phyloP scores from a whole-genome alignment of 495 filamentous ascomycete genomes.

The Podospora tetraspora region DNA sequence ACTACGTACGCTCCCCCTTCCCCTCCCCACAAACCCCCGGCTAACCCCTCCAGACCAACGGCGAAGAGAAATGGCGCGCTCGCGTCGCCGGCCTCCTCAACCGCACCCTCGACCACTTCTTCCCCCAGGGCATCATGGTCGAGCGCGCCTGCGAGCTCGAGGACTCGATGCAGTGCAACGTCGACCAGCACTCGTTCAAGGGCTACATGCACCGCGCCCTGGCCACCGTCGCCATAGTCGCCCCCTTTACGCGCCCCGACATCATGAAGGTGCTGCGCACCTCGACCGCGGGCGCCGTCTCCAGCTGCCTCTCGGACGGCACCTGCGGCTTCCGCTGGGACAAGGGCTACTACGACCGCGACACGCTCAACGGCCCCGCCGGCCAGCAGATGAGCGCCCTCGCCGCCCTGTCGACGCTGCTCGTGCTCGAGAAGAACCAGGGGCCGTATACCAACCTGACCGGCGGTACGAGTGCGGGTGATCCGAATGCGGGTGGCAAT shows the following conservation, averaged over 20 bases:
- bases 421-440: conserved; percentile 31
- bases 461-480: conserved; percentile 70
- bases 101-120: conserved; percentile 51
- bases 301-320: conserved; percentile 56
- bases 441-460: conserved; percentile 56
- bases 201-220: conserved; percentile 83
- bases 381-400: conserved; percentile 69
- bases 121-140: conserved; percentile 49
- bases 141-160: conserved; percentile 64
- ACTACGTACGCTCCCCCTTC: conserved; percentile 41
- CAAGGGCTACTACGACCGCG: conserved; percentile 46
- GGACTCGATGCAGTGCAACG: conserved; percentile 50
- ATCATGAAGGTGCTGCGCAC: conserved; percentile 60
- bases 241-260: conserved; percentile 55
- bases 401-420: conserved; percentile 53
- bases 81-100: conserved; percentile 51
- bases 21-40: not conserved
- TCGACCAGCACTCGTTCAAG: conserved; percentile 80
- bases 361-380: conserved; percentile 39
- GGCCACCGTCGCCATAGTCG: conserved; percentile 60
- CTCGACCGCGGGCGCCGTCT: conserved; percentile 61
- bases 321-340: conserved; percentile 67
- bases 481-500: conserved; percentile 56
- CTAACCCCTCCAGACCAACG: conserved; percentile 40
- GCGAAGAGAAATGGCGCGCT: conserved; percentile 45